Percentiles rank a stretch among this genome's conserved stretches.
Evolutionary conservation across 306 rosid genomes (phyloP).

Genomic region (Acacia crassicarpa): DNA sequence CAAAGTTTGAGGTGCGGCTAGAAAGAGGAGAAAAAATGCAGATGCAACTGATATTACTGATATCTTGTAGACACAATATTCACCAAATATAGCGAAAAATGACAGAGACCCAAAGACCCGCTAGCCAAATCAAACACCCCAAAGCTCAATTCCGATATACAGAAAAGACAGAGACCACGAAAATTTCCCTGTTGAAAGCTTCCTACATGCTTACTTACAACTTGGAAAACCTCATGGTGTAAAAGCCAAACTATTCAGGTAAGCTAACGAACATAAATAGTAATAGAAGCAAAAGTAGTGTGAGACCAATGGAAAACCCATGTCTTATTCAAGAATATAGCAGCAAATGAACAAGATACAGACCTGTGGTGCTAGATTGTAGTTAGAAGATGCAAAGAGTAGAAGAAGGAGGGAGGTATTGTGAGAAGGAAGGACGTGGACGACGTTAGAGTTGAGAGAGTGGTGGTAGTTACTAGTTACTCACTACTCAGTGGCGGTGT

Average conservation of each 20-base stretch:
- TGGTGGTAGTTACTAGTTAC: too few species aligned
- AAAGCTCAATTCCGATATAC: neutral
- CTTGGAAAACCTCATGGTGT: neutral
- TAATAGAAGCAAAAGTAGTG: neutral
- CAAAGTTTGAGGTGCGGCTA: neutral
- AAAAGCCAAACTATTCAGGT: neutral
- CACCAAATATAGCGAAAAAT: neutral
- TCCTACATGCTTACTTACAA: neutral
- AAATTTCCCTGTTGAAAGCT: neutral
- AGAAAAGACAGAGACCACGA: neutral
- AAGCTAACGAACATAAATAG: neutral
- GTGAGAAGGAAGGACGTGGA: slow-evolving; percentile 6
- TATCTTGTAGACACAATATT: neutral
- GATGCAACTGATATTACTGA: neutral
- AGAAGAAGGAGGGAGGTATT: neutral
- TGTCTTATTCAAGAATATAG: neutral
- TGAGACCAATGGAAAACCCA: neutral
- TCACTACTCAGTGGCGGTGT: neutral
- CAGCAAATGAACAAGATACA: slow-evolving; percentile 13
- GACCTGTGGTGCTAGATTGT: neutral
- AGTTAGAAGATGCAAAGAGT: neutral
- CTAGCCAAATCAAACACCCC: neutral
- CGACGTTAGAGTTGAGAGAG: neutral
- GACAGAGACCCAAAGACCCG: slow-evolving; percentile 1
- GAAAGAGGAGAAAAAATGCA: neutral